phyloP scores from a whole-genome alignment of 495 filamentous ascomycete genomes.

The Hypomontagnella submonticulosa region DNA sequence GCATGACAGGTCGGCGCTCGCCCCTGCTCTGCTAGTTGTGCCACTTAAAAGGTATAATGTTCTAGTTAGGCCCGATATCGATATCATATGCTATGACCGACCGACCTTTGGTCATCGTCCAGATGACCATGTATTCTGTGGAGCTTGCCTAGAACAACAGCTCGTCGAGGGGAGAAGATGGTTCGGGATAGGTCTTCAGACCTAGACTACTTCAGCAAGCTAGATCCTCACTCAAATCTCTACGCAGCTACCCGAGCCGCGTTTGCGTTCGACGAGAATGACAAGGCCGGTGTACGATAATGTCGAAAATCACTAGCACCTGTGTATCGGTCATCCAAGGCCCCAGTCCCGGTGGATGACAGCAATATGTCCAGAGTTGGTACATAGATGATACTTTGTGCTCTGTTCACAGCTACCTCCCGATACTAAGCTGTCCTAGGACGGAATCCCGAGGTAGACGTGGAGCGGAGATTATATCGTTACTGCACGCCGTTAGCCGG shows the following conservation, averaged over 20 bases:
- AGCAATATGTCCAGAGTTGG: constrained; percentile 24
- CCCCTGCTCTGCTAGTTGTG: constrained; percentile 22
- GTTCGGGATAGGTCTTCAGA: constrained; percentile 7
- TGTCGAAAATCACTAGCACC: constrained; percentile 26
- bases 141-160: constrained; percentile 28
- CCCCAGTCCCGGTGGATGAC: constrained; percentile 22
- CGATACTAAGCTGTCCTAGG: constrained; percentile 13
- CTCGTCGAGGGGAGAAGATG: not conserved
- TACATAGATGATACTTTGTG: constrained; percentile 34
- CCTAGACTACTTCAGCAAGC: constrained; percentile 22
- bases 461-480: constrained; percentile 28
- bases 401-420: constrained; percentile 19
- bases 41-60: constrained; percentile 27
- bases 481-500: constrained; percentile 30
- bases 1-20: constrained; percentile 38
- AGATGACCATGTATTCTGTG: constrained; percentile 24
- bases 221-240: constrained; percentile 23
- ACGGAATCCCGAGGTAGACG: constrained; percentile 13
- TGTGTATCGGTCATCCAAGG: constrained; percentile 26
- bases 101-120: constrained; percentile 13
- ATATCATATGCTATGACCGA: constrained; percentile 17
- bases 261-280: constrained; percentile 34
- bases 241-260: constrained; percentile 39
- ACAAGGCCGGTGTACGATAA: constrained; percentile 34
- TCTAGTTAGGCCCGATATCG: constrained; percentile 25